A percentile compares a stretch with the other conserved stretches of the same genome.
phyloP scores from a whole-genome alignment of 352 stramenopile species.

The Phytophthora podocarpi region DNA sequence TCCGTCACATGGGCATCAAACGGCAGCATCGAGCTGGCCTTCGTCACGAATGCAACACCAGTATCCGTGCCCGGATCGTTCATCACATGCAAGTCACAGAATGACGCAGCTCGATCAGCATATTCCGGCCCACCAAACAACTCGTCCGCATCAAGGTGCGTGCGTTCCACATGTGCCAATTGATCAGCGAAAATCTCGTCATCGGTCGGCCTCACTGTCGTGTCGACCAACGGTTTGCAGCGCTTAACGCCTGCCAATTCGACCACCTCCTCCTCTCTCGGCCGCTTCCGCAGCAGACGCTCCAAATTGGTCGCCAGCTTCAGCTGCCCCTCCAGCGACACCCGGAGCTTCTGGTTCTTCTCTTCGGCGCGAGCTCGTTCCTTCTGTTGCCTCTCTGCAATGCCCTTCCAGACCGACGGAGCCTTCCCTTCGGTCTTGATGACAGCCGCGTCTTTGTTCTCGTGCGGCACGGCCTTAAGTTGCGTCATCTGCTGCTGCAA shows the following conservation, averaged over 20 bases:
- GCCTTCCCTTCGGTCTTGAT: not conserved
- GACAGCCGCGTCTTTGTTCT: not conserved
- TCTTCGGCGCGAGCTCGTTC: slow-evolving; percentile 31
- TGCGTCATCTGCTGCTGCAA: slow-evolving; percentile 28
- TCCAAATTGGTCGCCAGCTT: slow-evolving; percentile 42
- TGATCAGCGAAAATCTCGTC: slow-evolving; percentile 40
- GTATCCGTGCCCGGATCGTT: slow-evolving; percentile 12
- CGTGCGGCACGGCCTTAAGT: slow-evolving; percentile 15
- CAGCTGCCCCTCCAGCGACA: slow-evolving; percentile 39
- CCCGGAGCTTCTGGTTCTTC: slow-evolving; percentile 40
- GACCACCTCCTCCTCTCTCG: slow-evolving; percentile 19
- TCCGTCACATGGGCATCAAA: slow-evolving; percentile 42
- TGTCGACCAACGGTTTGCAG: slow-evolving; percentile 4
- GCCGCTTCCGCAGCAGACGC: slow-evolving; percentile 28
- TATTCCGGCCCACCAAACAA: slow-evolving; percentile 28
- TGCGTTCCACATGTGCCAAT: slow-evolving; percentile 24
- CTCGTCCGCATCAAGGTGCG: slow-evolving; percentile 21
- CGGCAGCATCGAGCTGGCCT: slow-evolving; percentile 39
- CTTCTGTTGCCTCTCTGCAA: slow-evolving; percentile 34
- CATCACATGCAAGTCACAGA: slow-evolving; percentile 26
- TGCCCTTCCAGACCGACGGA: slow-evolving; percentile 33
- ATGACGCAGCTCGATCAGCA: not conserved
- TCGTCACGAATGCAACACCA: slow-evolving; percentile 41
- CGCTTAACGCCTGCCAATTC: slow-evolving; percentile 21
- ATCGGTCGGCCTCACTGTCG: slow-evolving; percentile 10